Conservation (phyloP, 129 eudicot genomes). For the Centella asiatica region DNA sequence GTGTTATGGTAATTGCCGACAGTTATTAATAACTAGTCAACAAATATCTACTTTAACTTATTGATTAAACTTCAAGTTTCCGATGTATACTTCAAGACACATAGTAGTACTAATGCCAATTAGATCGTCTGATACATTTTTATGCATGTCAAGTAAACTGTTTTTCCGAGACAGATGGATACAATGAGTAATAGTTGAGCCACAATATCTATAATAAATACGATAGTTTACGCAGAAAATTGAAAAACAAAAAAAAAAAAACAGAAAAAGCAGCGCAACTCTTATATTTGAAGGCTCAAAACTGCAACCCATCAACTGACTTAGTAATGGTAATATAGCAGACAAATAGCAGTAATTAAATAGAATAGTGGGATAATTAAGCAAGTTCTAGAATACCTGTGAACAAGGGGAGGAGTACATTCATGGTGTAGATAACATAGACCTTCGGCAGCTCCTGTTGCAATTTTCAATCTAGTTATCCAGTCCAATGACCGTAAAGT, state of each 20-base stretch:
- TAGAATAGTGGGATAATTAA: neutral
- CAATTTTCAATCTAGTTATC: constrained; percentile 89
- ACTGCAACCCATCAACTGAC: neutral
- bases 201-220: neutral
- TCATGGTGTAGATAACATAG: constrained; percentile 81
- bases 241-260: neutral
- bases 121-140: neutral
- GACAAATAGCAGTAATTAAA: neutral
- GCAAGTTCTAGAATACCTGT: constrained; percentile 48
- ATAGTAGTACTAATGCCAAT: neutral
- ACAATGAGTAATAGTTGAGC: neutral
- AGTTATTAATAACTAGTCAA: neutral
- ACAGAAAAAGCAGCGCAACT: neutral
- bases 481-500: constrained; percentile 72
- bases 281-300: neutral
- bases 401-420: constrained; percentile 81
- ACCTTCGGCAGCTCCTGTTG: constrained; percentile 79
- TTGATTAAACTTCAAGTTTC: neutral
- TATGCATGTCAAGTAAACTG: neutral
- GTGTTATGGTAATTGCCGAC: no score
- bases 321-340: neutral
- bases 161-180: neutral
- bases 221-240: no score
- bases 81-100: neutral
- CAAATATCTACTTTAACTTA: neutral